Evolutionary conservation across 257 asterid species (phyloP), one percentile per base, ranked within the genome.

Genomic region (Galeopsis tetrahit): DNA sequence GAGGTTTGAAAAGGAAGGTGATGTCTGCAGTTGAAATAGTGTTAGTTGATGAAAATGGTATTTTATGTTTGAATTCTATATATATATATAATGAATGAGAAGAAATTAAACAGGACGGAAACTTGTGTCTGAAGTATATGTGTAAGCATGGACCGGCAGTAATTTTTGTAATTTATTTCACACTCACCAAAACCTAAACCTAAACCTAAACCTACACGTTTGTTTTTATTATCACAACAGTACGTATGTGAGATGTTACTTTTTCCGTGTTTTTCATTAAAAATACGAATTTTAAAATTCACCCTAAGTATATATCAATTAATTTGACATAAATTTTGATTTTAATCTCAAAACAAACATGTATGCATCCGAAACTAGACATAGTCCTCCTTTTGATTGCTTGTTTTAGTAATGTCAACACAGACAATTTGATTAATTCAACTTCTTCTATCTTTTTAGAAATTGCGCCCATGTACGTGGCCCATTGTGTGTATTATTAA

Each of bases 71-170:
- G 55, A 67, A 36, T 53, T 36, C 4, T 28, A 17, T 21, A 58
- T 33, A 33, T n/a, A n/a, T n/a, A n/a, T n/a, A n/a, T n/a, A n/a
- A n/a, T n/a, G n/a, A n/a, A n/a, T n/a, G n/a, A n/a, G n/a, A n/a
- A n/a, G n/a, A n/a, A n/a, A n/a, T n/a, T n/a, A n/a, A n/a, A 74
- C 77, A 70, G 49, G 70, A 63, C 75, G 87, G 80, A 82, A 76
- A 73, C 90, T 87, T 84, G 87, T 87, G 88, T 85, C 81, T 80
- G 79, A 87, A 83, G 88, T 43, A 57, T 75, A 70, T 80, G 88
- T 71, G 72, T 66, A 78, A 81, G 72, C 81, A 77, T 73, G 80
- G 66, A 55, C 43, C 75, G 75, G 84, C 66, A 62, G 17, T 3
- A 21, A 63, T 6, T 43, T 40, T 7, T 34, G 34, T 35, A 10